These are phyloP conservation scores for Erysimum cheiranthoides DNA, from an alignment of 345 rosid genomes.

Conservation along the genomic window DNA sequence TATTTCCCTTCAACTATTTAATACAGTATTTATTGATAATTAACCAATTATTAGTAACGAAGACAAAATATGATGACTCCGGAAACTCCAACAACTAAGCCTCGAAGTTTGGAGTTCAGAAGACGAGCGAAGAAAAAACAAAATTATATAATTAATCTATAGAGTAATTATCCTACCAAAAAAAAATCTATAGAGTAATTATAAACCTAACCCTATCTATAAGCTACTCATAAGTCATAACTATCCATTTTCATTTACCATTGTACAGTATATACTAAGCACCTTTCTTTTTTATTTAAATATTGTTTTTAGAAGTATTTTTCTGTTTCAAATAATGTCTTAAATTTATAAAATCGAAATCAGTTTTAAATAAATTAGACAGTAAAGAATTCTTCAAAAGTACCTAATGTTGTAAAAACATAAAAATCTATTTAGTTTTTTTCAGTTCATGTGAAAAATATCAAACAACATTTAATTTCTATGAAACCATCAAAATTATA, in stretches of 20 bases:
- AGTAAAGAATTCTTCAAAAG: too few relatives aligned
- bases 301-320: neutral
- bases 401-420: too few relatives aligned
- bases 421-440: too few relatives aligned
- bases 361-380: too few relatives aligned
- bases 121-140: constrained; percentile 22
- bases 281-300: neutral
- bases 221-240: constrained; percentile 31
- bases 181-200: constrained; percentile 34
- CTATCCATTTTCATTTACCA: constrained; percentile 15
- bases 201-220: constrained; percentile 38
- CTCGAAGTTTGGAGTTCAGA: constrained; percentile 46
- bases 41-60: constrained; percentile 18
- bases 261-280: neutral
- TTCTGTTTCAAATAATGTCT: neutral
- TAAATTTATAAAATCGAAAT: too few relatives aligned
- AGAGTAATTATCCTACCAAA: too few relatives aligned
- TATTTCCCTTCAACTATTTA: constrained; percentile 14
- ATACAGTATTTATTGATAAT: constrained; percentile 12
- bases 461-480: too few relatives aligned
- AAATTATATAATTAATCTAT: constrained; percentile 5
- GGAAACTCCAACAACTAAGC: constrained; percentile 45
- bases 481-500: too few relatives aligned
- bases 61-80: constrained; percentile 41
- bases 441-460: too few relatives aligned